Evolutionary conservation across 2,329 filamentous ascomycete species (phyloP).

Genomic region (Raffaelea deltoideospora): DNA sequence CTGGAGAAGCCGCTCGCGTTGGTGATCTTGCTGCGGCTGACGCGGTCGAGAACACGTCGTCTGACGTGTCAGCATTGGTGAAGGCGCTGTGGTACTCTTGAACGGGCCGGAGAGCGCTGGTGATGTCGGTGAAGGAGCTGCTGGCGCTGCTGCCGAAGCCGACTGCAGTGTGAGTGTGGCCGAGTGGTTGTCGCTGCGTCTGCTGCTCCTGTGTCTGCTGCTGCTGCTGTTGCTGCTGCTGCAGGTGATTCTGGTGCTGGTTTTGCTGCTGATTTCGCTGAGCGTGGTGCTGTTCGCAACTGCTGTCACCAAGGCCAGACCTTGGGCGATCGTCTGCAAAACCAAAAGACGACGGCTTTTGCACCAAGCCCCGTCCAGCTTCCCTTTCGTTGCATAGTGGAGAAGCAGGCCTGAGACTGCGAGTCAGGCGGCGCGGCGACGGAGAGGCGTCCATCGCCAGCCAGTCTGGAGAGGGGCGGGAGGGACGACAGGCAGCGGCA

Average conservation of each 20-base stretch:
- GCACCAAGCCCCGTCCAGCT: too few species aligned
- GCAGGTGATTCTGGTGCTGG: neutral
- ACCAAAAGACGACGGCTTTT: too few species aligned
- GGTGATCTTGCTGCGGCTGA: neutral
- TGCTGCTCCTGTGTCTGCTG: neutral
- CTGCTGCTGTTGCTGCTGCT: neutral
- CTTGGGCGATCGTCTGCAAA: too few species aligned
- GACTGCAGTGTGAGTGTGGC: too few species aligned
- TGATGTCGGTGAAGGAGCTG: conserved; percentile 1
- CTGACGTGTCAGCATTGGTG: conserved; percentile 8
- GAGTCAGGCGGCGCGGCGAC: conserved; percentile 5
- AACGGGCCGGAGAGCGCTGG: conserved; percentile 10
- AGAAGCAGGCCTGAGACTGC: neutral
- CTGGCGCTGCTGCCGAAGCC: neutral
- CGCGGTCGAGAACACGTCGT: conserved; percentile 1
- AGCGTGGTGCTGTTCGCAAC: too few species aligned
- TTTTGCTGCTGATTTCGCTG: too few species aligned
- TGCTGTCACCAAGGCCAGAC: too few species aligned
- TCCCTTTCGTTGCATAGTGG: too few species aligned
- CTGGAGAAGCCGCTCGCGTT: conserved; percentile 1
- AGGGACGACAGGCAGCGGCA: too few species aligned
- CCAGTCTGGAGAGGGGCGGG: too few species aligned
- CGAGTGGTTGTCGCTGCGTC: neutral
- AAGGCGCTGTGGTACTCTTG: conserved; percentile 19
- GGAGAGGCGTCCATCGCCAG: conserved; percentile 4